Evolutionary conservation across 257 asterid genomes (phyloP).

Genomic region (Anisodus acutangulus): DNA sequence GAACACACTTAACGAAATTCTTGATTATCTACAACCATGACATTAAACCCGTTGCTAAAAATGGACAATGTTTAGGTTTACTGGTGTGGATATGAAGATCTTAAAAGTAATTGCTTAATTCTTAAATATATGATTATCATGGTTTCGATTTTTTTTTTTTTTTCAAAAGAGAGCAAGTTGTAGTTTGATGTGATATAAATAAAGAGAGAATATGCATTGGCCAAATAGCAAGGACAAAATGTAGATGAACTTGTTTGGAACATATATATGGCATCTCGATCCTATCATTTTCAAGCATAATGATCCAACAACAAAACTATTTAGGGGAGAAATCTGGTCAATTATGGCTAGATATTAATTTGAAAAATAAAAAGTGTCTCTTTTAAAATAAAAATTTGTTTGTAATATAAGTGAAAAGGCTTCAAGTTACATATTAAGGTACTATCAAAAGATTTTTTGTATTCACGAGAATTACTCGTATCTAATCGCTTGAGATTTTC

Average conservation of each 20-base stretch:
- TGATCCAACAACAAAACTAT: neutral
- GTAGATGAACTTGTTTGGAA: neutral
- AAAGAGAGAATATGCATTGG: slow-evolving; percentile 15
- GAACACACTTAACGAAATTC: neutral
- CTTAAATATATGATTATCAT: neutral
- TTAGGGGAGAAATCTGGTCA: neutral
- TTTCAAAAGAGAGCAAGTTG: neutral
- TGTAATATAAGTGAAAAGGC: neutral
- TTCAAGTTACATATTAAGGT: neutral
- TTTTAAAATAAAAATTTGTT: neutral
- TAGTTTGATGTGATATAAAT: slow-evolving; percentile 11
- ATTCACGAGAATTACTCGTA: too few relatives aligned
- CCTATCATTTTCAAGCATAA: neutral
- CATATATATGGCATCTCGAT: neutral
- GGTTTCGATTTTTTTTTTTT: neutral
- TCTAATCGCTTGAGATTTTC: too few relatives aligned
- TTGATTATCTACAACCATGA: neutral
- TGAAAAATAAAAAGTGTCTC: too few relatives aligned
- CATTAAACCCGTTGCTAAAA: neutral
- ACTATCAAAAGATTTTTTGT: too few relatives aligned
- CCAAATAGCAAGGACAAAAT: slow-evolving; percentile 27
- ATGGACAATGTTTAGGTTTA: neutral
- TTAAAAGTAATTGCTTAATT: neutral
- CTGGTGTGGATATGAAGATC: neutral
- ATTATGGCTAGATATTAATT: neutral